These are phyloP conservation scores for Candida adriatica DNA, from an alignment of 805 yeast species.

Conservation along the genomic window DNA sequence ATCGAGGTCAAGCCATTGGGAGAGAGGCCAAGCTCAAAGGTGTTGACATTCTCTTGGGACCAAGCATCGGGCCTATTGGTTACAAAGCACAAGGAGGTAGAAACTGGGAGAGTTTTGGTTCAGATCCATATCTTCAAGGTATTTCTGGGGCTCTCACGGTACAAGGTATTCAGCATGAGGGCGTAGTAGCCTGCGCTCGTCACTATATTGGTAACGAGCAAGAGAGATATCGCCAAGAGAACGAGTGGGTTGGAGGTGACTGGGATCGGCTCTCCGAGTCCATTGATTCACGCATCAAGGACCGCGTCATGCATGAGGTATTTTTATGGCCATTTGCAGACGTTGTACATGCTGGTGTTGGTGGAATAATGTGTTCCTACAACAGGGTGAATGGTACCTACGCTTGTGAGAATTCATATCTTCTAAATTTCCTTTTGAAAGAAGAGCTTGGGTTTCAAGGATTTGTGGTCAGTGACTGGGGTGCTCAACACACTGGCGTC, in stretches of 20 bases:
- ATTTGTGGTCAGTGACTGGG: conserved; percentile 62
- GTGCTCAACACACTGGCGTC: conserved; percentile 55
- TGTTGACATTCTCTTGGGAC: conserved; percentile 49
- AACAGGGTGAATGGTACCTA: conserved; percentile 49
- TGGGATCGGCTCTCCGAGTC: conserved; percentile 39
- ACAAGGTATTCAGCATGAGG: conserved; percentile 50
- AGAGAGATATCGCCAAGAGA: conserved; percentile 49
- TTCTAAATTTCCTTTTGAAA: conserved; percentile 48
- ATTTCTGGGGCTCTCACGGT: conserved; percentile 44
- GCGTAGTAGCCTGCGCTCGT: conserved; percentile 49
- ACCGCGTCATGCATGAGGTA: conserved; percentile 53
- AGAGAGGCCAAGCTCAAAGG: conserved; percentile 48
- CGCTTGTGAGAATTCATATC: conserved; percentile 53
- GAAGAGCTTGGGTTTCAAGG: conserved; percentile 63
- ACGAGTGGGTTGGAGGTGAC: conserved; percentile 41
- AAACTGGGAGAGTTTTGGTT: conserved; percentile 58
- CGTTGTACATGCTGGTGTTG: conserved; percentile 52
- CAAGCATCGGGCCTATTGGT: conserved; percentile 55
- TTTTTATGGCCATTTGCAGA: conserved; percentile 66
- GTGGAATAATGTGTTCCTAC: conserved; percentile 56
- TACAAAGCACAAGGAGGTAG: conserved; percentile 57
- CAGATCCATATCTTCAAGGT: conserved; percentile 58
- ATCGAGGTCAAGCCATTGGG: conserved; percentile 52
- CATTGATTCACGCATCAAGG: conserved; percentile 50
- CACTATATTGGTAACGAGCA: conserved; percentile 59